These are phyloP conservation scores for Ogataea paraovalis DNA, from an alignment of 805 yeast species.

Conservation along the genomic window DNA sequence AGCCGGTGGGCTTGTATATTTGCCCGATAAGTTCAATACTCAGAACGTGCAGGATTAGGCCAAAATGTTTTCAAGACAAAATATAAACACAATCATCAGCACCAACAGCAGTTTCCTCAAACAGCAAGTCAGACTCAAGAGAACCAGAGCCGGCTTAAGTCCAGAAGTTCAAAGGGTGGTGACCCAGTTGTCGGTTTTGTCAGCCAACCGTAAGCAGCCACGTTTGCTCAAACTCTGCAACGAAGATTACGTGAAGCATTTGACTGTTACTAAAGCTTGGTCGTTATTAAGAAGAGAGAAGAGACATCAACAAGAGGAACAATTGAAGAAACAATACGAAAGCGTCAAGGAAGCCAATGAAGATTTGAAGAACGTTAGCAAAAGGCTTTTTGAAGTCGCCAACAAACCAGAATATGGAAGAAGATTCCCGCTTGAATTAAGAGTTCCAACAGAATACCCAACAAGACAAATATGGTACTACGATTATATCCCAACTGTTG, in stretches of 20 bases:
- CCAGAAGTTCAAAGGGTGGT: constrained; percentile 30
- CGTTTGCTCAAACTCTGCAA: constrained; percentile 64
- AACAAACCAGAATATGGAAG: constrained; percentile 49
- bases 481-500: constrained; percentile 35
- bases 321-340: constrained; percentile 56
- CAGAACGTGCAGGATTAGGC: too few species aligned
- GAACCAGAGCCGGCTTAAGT: constrained; percentile 27
- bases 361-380: constrained; percentile 50
- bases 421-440: constrained; percentile 77
- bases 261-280: constrained; percentile 84
- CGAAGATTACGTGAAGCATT: constrained; percentile 85
- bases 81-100: background rate
- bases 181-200: constrained; percentile 69
- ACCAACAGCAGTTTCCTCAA: background rate
- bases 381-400: constrained; percentile 60
- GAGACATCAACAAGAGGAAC: constrained; percentile 38
- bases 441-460: constrained; percentile 88
- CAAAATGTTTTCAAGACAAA: background rate
- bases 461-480: constrained; percentile 77
- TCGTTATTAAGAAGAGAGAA: constrained; percentile 51
- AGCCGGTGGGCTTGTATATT: too few species aligned
- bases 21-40: too few species aligned
- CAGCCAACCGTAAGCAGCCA: constrained; percentile 88
- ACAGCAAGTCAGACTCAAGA: constrained; percentile 40
- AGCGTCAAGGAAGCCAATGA: constrained; percentile 70